A percentile compares a stretch with the other conserved stretches of the same genome.
Conservation (phyloP, 345 rosid genomes). For the Salix dunnii region DNA sequence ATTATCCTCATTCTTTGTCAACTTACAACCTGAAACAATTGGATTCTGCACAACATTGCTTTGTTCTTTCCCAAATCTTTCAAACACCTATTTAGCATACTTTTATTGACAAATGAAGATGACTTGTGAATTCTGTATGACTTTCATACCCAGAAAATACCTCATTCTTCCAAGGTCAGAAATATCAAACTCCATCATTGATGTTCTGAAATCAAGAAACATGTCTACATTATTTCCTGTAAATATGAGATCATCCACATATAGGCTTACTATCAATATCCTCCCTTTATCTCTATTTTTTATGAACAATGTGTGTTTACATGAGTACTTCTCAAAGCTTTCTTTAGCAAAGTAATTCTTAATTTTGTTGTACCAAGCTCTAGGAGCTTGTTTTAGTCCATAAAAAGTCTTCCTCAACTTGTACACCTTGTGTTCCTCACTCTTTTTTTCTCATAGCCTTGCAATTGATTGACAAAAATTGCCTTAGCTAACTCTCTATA, state of each 20-base stretch:
- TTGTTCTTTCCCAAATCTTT: background rate
- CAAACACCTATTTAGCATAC: background rate
- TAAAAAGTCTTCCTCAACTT: background rate
- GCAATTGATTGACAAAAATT: background rate
- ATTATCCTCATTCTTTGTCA: background rate
- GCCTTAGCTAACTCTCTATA: background rate
- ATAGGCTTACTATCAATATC: background rate
- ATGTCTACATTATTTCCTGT: background rate
- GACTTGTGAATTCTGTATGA: background rate
- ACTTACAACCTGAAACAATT: background rate
- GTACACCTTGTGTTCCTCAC: background rate
- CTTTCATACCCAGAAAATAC: background rate
- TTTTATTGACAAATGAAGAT: background rate
- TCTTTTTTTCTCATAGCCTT: background rate
- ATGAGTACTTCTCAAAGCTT: background rate
- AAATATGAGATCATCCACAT: background rate
- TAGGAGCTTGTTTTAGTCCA: background rate
- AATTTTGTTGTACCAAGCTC: background rate
- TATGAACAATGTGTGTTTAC: background rate
- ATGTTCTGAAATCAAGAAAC: background rate
- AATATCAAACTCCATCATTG: background rate
- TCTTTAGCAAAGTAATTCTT: background rate
- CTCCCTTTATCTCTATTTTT: background rate
- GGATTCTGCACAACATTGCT: background rate
- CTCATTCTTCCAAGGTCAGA: background rate